These are phyloP conservation scores for Backusella liffmaniae DNA, from an alignment of 192 early-diverging fungal genomes.

Conservation along the genomic window DNA sequence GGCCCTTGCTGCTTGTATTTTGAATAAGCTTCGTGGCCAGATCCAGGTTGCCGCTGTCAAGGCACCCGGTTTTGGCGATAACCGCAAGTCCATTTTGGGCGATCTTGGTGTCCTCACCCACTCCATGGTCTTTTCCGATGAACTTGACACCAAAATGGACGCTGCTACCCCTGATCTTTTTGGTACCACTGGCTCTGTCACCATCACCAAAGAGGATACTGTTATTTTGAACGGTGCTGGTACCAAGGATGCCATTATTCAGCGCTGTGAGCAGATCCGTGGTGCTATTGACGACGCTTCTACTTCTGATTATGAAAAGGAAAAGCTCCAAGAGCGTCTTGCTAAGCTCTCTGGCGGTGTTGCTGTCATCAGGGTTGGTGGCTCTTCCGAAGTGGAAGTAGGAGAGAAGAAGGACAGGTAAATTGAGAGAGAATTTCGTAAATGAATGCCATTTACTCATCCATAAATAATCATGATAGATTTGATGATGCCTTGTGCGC, in stretches of 20 bases:
- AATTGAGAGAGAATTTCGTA: background rate
- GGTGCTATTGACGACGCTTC: slow-evolving; percentile 74
- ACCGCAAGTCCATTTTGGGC: slow-evolving; percentile 96
- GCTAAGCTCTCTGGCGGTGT: slow-evolving; percentile 97
- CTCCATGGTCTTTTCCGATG: slow-evolving; percentile 94
- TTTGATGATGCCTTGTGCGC: slow-evolving; percentile 97
- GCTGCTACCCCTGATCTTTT: slow-evolving; percentile 87
- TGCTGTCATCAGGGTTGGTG: slow-evolving; percentile 98
- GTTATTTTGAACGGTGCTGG: slow-evolving; percentile 95
- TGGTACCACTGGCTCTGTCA: slow-evolving; percentile 81
- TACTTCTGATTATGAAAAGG: slow-evolving; percentile 95
- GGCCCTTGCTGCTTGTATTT: slow-evolving; percentile 97
- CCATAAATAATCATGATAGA: background rate
- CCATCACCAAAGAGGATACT: slow-evolving; percentile 98
- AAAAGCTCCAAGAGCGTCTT: slow-evolving; percentile 98
- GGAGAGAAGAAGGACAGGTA: slow-evolving; percentile 99
- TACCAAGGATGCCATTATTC: slow-evolving; percentile 79
- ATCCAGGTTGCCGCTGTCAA: slow-evolving; percentile 96
- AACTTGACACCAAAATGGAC: slow-evolving; percentile 95
- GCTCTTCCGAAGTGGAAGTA: slow-evolving; percentile 96
- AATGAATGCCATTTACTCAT: too few species aligned
- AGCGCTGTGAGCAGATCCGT: slow-evolving; percentile 97
- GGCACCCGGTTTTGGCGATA: slow-evolving; percentile 99
- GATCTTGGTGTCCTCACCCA: slow-evolving; percentile 97
- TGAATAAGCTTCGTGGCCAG: slow-evolving; percentile 99